Evolutionary conservation across 1,139 yeast genomes (phyloP), one percentile per base, ranked within the genome.

Genomic region (Nematodospora anomalae): DNA sequence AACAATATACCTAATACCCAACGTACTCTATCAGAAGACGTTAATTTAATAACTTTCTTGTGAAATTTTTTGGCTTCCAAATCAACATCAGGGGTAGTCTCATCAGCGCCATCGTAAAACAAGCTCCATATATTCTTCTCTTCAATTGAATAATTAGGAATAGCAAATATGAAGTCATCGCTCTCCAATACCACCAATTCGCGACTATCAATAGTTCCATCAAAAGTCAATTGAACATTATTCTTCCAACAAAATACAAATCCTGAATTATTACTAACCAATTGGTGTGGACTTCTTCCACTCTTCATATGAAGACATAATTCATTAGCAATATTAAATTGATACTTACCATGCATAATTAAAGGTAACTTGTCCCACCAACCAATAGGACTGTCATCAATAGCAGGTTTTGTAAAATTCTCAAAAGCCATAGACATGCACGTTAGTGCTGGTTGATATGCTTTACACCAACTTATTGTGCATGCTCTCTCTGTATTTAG

Each of bases 311-410:
- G 78, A 30, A 76, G 59, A 42, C 76, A 67, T 26, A 77, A 56
- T 41, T 78, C 80, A 64, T 54, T 66, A 25, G 53, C 58, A 24
- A 85, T 60, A 44, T 79, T 74, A 68, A 83, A 78, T 7, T 69
- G 60, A 20, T 79, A 62, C 50, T 76, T 79, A 7, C 74, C 77
- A 40, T 68, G 77, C 32, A 59, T 47, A 31, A 59, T 50, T 25
- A 71, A 51, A 0, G 74, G 60, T 16, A 67, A 38, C 36, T 71
- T 71, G 45, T 71, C 85, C 84, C 76, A 84, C 67, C 68, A 83
- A 0, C 97, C 97, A 18, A 89, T 63, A 30, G 87, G 86, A 41
- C 96, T 85, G 15, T 89, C 90, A 56, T 92, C 97, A 11, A 85
- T 67, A 9, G 80, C 82, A 0, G 89, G 87, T 46, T 81, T 83